Evolutionary conservation across 805 yeast genomes (phyloP).

Genomic region (Candida saitoana): DNA sequence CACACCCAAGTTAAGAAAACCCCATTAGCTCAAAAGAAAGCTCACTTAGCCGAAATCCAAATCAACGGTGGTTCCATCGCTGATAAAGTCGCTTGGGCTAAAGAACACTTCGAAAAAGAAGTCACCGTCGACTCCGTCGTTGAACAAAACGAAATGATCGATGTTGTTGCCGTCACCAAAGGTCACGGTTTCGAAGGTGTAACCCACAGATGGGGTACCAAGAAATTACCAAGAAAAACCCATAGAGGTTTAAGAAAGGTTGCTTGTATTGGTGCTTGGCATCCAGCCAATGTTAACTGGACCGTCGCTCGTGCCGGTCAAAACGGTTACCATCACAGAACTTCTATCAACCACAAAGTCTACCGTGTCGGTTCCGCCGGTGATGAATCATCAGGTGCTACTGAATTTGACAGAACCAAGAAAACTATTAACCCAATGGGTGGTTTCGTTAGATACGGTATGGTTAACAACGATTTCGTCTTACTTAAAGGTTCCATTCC

Average conservation of each 20-base stretch:
- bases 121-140: constrained; percentile 92
- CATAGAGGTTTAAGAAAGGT: constrained; percentile 99
- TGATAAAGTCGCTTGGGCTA: constrained; percentile 98
- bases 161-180: constrained; percentile 98
- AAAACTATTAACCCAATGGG: constrained; percentile 99
- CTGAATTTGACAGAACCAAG: constrained; percentile 98
- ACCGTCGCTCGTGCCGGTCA: constrained; percentile 99
- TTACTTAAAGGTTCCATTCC: constrained; percentile 98
- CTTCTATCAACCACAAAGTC: constrained; percentile 99
- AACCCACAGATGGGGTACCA: constrained; percentile 99
- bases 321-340: constrained; percentile 99
- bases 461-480: constrained; percentile 94
- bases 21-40: constrained; percentile 98
- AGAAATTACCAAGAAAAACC: constrained; percentile 99
- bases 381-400: constrained; percentile 92
- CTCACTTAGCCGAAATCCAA: constrained; percentile 99
- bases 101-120: constrained; percentile 98
- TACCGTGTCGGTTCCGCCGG: constrained; percentile 98
- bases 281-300: constrained; percentile 99
- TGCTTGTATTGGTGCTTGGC: constrained; percentile 99
- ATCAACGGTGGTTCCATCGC: constrained; percentile 98
- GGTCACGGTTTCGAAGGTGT: constrained; percentile 99
- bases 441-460: constrained; percentile 99
- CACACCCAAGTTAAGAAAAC: constrained; percentile 99
- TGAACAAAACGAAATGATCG: constrained; percentile 98